Evolutionary conservation across 2,329 filamentous ascomycete genomes (phyloP).

Genomic region (Neophaeococcomyces mojaviensis): DNA sequence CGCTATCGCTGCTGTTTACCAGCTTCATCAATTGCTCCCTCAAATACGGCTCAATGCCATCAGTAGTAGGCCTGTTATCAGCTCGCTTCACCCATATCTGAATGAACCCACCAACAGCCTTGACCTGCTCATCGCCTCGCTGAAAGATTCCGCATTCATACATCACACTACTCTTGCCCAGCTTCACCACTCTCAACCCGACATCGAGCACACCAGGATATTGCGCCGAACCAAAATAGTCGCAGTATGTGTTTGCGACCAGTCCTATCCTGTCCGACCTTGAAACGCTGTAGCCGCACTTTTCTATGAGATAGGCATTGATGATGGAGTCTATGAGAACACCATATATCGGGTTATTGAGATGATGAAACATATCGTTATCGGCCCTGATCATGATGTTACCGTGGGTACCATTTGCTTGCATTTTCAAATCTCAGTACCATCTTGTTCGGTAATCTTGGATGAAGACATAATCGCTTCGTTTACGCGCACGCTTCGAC

Average conservation of each 20-base stretch:
- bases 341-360: slow-evolving; percentile 86
- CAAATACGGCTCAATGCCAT: slow-evolving; percentile 2
- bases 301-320: slow-evolving; percentile 76
- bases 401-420: too few species aligned
- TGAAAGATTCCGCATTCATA: slow-evolving; percentile 89
- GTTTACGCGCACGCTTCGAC: slow-evolving; percentile 19
- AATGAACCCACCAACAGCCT: slow-evolving; percentile 76
- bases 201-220: slow-evolving; percentile 80
- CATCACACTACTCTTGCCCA: slow-evolving; percentile 78
- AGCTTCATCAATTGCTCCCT: slow-evolving; percentile 2
- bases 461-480: slow-evolving; percentile 19
- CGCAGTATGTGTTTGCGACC: slow-evolving; percentile 75
- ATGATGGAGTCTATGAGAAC: slow-evolving; percentile 83
- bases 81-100: slow-evolving; percentile 73
- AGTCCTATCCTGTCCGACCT: slow-evolving; percentile 68
- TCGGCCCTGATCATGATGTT: slow-evolving; percentile 56
- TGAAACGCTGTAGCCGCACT: slow-evolving; percentile 66
- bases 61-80: not conserved
- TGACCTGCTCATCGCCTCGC: slow-evolving; percentile 62
- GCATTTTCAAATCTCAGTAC: slow-evolving; percentile 5
- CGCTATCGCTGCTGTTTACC: slow-evolving; percentile 8
- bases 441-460: slow-evolving; percentile 21
- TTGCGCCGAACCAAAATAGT: slow-evolving; percentile 74
- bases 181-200: slow-evolving; percentile 70
- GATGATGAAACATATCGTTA: slow-evolving; percentile 90